Conservation (phyloP, 2,329 filamentous ascomycete genomes). For the Epichloe hybrida region DNA sequence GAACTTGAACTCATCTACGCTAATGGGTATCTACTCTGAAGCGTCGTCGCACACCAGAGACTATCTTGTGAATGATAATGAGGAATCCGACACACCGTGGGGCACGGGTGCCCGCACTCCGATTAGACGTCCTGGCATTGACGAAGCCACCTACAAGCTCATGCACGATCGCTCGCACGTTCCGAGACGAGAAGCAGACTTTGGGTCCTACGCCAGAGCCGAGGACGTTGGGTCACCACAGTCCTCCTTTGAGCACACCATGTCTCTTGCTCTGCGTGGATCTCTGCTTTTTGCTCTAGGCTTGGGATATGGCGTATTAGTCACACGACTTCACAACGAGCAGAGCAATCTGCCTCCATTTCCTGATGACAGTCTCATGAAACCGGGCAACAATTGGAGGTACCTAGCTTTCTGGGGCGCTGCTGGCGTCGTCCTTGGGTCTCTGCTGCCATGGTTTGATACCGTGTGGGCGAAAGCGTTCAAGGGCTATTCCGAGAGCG, state of each 20-base stretch:
- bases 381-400: slow-evolving; percentile 36
- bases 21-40: slow-evolving; percentile 81
- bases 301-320: slow-evolving; percentile 67
- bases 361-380: slow-evolving; percentile 28
- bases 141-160: slow-evolving; percentile 31
- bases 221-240: slow-evolving; percentile 13
- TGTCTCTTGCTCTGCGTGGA: slow-evolving; percentile 44
- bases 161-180: slow-evolving; percentile 26
- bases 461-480: slow-evolving; percentile 50
- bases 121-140: slow-evolving; percentile 27
- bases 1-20: slow-evolving; percentile 78
- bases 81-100: slow-evolving; percentile 59
- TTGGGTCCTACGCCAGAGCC: slow-evolving; percentile 11
- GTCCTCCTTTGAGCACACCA: slow-evolving; percentile 9
- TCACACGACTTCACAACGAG: slow-evolving; percentile 65
- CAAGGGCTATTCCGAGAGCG: slow-evolving; percentile 22
- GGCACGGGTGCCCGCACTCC: slow-evolving; percentile 66
- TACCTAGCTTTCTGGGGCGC: slow-evolving; percentile 75
- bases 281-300: slow-evolving; percentile 65
- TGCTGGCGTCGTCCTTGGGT: slow-evolving; percentile 64
- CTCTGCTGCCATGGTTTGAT: slow-evolving; percentile 75
- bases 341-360: slow-evolving; percentile 48
- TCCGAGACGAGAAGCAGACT: slow-evolving; percentile 22
- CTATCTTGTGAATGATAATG: slow-evolving; percentile 26
- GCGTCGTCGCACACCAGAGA: slow-evolving; percentile 38